Percentiles rank a stretch among this genome's conserved stretches.
Conservation (phyloP, 805 yeast genomes). For the Zygotorulaspora florentina region DNA sequence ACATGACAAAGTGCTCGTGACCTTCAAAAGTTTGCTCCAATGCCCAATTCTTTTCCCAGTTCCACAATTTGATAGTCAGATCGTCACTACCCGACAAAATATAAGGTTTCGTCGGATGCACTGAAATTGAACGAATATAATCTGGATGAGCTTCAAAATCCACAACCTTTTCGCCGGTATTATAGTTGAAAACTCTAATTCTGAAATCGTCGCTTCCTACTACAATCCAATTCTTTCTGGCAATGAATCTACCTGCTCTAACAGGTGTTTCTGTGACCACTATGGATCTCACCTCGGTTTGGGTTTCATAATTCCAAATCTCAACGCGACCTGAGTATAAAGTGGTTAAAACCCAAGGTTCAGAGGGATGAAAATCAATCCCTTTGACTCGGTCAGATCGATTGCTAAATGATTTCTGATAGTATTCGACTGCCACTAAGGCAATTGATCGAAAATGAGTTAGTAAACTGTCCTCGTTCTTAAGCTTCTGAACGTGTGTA, state of each 20-base stretch:
- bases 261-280: constrained; percentile 96
- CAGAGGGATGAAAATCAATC: constrained; percentile 95
- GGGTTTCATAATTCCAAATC: constrained; percentile 90
- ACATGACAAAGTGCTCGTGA: constrained; percentile 93
- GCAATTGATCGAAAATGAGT: background rate
- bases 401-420: constrained; percentile 73
- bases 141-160: constrained; percentile 99
- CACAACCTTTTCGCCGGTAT: constrained; percentile 88
- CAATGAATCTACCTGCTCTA: constrained; percentile 90
- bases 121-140: constrained; percentile 87
- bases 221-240: constrained; percentile 95
- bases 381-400: constrained; percentile 97
- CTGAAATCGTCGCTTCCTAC: constrained; percentile 96
- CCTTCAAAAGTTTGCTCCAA: constrained; percentile 90
- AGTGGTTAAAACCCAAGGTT: constrained; percentile 95
- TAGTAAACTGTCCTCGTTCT: constrained; percentile 1
- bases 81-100: constrained; percentile 89
- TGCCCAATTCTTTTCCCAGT: constrained; percentile 94
- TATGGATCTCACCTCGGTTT: constrained; percentile 73
- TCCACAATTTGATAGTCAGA: constrained; percentile 88
- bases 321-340: constrained; percentile 78
- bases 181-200: constrained; percentile 87
- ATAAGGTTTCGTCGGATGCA: constrained; percentile 90
- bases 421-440: background rate
- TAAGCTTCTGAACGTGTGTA: constrained; percentile 20